A percentile compares a stretch with the other conserved stretches of the same genome.
phyloP scores from a whole-genome alignment of 2,329 filamentous ascomycete species.

The Furcasterigmium sp. region DNA sequence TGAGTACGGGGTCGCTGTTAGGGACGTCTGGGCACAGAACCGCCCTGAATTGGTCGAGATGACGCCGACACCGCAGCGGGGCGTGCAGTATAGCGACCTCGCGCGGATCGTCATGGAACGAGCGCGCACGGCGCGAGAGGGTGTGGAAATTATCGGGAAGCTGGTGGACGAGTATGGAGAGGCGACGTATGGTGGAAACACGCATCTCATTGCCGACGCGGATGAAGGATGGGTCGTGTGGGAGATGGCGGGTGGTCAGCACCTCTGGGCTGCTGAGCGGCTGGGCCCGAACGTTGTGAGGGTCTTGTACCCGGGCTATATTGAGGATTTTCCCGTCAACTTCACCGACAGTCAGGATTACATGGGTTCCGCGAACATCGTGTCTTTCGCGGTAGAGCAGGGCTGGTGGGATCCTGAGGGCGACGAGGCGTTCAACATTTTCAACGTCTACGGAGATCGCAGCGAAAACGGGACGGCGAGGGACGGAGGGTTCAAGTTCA shows the following conservation, averaged over 20 bases:
- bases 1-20: slow-evolving; percentile 32
- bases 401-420: slow-evolving; percentile 18
- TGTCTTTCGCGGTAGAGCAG: slow-evolving; percentile 18
- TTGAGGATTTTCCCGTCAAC: slow-evolving; percentile 19
- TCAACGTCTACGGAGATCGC: slow-evolving; percentile 17
- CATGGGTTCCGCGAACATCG: slow-evolving; percentile 19
- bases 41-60: slow-evolving; percentile 30
- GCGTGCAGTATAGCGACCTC: slow-evolving; percentile 34
- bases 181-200: slow-evolving; percentile 35
- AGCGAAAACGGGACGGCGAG: slow-evolving; percentile 15
- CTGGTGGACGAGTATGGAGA: slow-evolving; percentile 32
- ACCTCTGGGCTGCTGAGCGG: slow-evolving; percentile 20
- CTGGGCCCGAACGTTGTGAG: slow-evolving; percentile 16
- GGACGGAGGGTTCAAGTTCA: slow-evolving; percentile 22
- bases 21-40: slow-evolving; percentile 35
- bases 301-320: slow-evolving; percentile 20
- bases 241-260: slow-evolving; percentile 19
- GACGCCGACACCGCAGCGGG: slow-evolving; percentile 32
- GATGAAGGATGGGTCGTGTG: slow-evolving; percentile 22
- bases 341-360: slow-evolving; percentile 14
- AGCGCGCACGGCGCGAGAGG: slow-evolving; percentile 31
- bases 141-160: slow-evolving; percentile 34
- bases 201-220: slow-evolving; percentile 31
- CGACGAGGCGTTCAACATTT: slow-evolving; percentile 19
- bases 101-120: slow-evolving; percentile 32